Base-by-base conservation (phyloP, 352 stramenopile genomes). In the Peronospora belbahrii region DNA sequence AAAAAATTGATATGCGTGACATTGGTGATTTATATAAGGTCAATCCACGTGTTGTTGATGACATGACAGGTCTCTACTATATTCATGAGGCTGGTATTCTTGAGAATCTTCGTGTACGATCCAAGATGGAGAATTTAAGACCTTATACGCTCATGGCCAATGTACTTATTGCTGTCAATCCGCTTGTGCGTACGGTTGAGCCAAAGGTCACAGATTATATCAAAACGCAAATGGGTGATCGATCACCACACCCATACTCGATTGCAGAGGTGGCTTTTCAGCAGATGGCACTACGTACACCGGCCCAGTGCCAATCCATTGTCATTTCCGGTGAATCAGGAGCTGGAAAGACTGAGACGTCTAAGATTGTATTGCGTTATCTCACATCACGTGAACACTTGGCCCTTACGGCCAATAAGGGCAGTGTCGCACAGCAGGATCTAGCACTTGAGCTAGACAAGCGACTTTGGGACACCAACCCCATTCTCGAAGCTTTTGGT, bases 61-160 rank as follows among this genome's bases (percentile, higher is more conserved):
- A 93, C 61, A 93, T 93, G 82, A 93, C 82, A 28, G 48, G 71
- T 13, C 68, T 93, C 18, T 93, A 93, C 66, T 93, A 89, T 62
- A 93, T 93, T 62, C 82, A 93, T 63, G 82, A 93, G 55, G 79
- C 82, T 20, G 82, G 82, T 20, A 88, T 93, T 43, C 49, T 93
- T 1, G 76, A 86, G 48, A 93, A 93, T 55, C 52, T 93, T 15
- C 64, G 75, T 33, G 76, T 78, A 39, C 76, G 82, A 41, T 84
- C 73, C 39, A 83, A 81, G 49, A 54, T 67, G 4, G 78, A 86
- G 36, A 82, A 88, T 52, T 54, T 89, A 48, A 65, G 79, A 7
- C 82, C 82, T 17, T 93, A 93, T 54, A 90, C 82, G 59, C 75
- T 91, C 56, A 93, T 93, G 82, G 82, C 82, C 49, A 93, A 93